Evolutionary conservation across 1,284 basidiomycete genomes (phyloP).

Genomic region (Xerocomus minutiporus): DNA sequence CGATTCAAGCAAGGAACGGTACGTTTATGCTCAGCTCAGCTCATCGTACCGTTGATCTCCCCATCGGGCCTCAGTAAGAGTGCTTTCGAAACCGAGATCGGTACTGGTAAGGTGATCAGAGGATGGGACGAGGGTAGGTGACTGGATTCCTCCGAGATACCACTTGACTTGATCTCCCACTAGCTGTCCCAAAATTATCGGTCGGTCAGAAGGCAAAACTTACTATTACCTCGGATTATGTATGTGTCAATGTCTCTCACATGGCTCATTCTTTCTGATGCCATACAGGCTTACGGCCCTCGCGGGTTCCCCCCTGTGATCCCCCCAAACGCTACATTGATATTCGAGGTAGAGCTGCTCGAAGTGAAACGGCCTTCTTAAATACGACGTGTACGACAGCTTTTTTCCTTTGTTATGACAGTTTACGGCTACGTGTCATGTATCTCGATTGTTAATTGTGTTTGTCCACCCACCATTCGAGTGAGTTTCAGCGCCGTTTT

Average conservation of each 20-base stretch:
- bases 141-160: not conserved
- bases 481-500: not conserved
- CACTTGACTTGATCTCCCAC: slow-evolving; percentile 8
- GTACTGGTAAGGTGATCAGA: slow-evolving; percentile 77
- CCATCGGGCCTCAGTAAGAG: slow-evolving; percentile 36
- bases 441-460: slow-evolving; percentile 19
- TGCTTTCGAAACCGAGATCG: slow-evolving; percentile 75
- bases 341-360: slow-evolving; percentile 78
- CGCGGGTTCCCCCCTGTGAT: slow-evolving; percentile 80
- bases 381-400: slow-evolving; percentile 18
- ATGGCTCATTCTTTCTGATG: slow-evolving; percentile 2
- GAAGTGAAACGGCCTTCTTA: slow-evolving; percentile 37
- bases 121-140: slow-evolving; percentile 87
- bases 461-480: slow-evolving; percentile 10
- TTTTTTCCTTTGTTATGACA: slow-evolving; percentile 10
- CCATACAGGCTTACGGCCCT: slow-evolving; percentile 57
- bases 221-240: slow-evolving; percentile 64
- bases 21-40: slow-evolving; percentile 20
- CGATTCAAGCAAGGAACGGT: slow-evolving; percentile 73
- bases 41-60: slow-evolving; percentile 6
- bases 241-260: slow-evolving; percentile 35
- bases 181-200: slow-evolving; percentile 74
- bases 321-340: slow-evolving; percentile 71
- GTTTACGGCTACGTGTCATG: slow-evolving; percentile 21
- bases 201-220: slow-evolving; percentile 73